Percentiles rank a stretch among this genome's conserved stretches.
Evolutionary conservation across 177 flowering plant species (phyloP).

Genomic region (Telopea speciosissima): DNA sequence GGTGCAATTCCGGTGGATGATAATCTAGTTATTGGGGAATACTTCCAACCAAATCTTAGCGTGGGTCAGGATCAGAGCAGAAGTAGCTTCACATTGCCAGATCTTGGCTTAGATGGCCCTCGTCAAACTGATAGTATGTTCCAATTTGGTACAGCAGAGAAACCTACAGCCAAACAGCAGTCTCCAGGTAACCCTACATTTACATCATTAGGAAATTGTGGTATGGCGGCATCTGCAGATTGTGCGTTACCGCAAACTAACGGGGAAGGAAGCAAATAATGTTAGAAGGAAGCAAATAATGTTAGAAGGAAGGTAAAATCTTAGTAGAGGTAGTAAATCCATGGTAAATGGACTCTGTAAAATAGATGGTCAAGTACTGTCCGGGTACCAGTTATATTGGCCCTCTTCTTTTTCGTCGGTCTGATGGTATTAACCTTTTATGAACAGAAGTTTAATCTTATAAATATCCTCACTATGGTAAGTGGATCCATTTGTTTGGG

Average conservation of each 20-base stretch:
- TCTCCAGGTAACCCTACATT: conserved; percentile 11
- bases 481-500: background rate
- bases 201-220: background rate
- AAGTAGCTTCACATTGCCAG: conserved; percentile 11
- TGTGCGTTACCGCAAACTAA: conserved; percentile 5
- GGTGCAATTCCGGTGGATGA: conserved; percentile 37
- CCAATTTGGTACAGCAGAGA: conserved; percentile 14
- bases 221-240: conserved; percentile 12
- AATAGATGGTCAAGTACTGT: background rate
- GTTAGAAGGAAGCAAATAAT: no score
- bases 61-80: conserved; percentile 18
- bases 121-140: conserved; percentile 8
- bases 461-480: no score
- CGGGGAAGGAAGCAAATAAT: conserved; percentile 2
- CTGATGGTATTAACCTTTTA: background rate
- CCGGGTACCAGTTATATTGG: no score
- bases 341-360: background rate
- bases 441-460: no score
- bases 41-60: conserved; percentile 26
- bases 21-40: conserved; percentile 20
- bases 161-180: conserved; percentile 11
- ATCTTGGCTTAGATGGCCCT: conserved; percentile 11
- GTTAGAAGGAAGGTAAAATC: background rate
- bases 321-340: background rate
- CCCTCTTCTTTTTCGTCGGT: background rate